Conservation (phyloP, 768 basidiomycete species). For the Phanerochaete carnosa region DNA sequence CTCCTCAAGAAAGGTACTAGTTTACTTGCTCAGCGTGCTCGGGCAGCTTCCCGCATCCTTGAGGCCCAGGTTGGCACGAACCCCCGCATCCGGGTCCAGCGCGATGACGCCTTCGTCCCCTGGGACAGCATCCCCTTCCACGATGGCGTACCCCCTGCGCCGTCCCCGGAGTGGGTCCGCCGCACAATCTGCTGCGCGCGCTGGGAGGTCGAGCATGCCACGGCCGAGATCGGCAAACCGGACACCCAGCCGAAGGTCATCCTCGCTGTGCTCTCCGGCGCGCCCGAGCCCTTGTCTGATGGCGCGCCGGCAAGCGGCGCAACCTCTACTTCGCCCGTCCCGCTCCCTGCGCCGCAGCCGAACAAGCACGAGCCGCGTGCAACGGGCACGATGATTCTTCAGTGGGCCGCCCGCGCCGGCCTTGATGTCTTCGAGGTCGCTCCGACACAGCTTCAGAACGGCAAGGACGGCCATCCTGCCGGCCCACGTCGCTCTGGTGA, state of each 20-base stretch:
- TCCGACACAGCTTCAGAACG: slow-evolving; percentile 3
- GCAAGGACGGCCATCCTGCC: slow-evolving; percentile 1
- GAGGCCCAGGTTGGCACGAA: slow-evolving; percentile 86
- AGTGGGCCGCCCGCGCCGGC: slow-evolving; percentile 67
- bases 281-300: slow-evolving; percentile 15
- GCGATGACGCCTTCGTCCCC: slow-evolving; percentile 76
- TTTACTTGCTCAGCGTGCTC: slow-evolving; percentile 75
- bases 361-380: slow-evolving; percentile 66
- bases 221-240: slow-evolving; percentile 22
- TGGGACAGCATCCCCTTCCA: slow-evolving; percentile 72
- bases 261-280: slow-evolving; percentile 46
- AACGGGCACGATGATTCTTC: slow-evolving; percentile 55
- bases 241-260: slow-evolving; percentile 47
- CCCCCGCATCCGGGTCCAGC: slow-evolving; percentile 76
- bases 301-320: slow-evolving; percentile 10
- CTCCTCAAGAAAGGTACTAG: slow-evolving; percentile 88
- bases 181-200: slow-evolving; percentile 79
- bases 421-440: slow-evolving; percentile 55
- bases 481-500: slow-evolving; percentile 20
- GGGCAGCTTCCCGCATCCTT: slow-evolving; percentile 83
- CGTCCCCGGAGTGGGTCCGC: slow-evolving; percentile 81
- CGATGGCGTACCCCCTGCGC: slow-evolving; percentile 31
- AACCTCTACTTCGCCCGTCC: slow-evolving; percentile 47
- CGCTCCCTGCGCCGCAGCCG: slow-evolving; percentile 57
- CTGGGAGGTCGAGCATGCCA: slow-evolving; percentile 66